Conservation (phyloP, 1,139 yeast genomes). For the Pichia sp. region DNA sequence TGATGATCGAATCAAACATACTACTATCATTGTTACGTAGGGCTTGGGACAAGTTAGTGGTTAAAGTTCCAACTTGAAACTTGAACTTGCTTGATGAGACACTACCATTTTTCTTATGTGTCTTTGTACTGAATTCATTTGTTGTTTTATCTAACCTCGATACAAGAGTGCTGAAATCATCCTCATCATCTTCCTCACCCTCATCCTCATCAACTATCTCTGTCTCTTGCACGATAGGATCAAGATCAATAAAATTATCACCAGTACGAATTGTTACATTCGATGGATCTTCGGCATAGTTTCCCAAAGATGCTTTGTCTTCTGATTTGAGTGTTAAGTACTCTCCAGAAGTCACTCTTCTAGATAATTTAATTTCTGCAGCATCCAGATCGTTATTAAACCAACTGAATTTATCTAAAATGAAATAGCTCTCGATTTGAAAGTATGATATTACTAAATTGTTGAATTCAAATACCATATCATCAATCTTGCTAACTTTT, state of each 20-base stretch:
- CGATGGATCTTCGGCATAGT: slow-evolving; percentile 52
- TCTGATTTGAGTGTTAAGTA: slow-evolving; percentile 30
- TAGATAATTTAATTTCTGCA: slow-evolving; percentile 28
- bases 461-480: slow-evolving; percentile 36
- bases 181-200: slow-evolving; percentile 25
- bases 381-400: slow-evolving; percentile 18
- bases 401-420: slow-evolving; percentile 58
- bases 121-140: slow-evolving; percentile 1
- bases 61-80: slow-evolving; percentile 53
- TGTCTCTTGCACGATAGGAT: slow-evolving; percentile 34
- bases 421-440: slow-evolving; percentile 60
- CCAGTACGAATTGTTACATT: slow-evolving; percentile 62
- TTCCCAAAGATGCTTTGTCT: slow-evolving; percentile 64
- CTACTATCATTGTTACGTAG: slow-evolving; percentile 65
- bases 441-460: slow-evolving; percentile 57
- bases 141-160: slow-evolving; percentile 35
- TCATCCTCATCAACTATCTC: no score
- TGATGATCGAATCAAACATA: slow-evolving; percentile 70
- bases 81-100: slow-evolving; percentile 16
- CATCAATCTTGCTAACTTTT: slow-evolving; percentile 17
- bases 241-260: slow-evolving; percentile 50
- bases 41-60: slow-evolving; percentile 64
- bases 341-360: slow-evolving; percentile 34
- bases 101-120: slow-evolving; percentile 12
- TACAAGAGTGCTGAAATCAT: slow-evolving; percentile 43